phyloP scores from a whole-genome alignment of 2,329 filamentous ascomycete genomes.

The Epicoccum sorghinum region DNA sequence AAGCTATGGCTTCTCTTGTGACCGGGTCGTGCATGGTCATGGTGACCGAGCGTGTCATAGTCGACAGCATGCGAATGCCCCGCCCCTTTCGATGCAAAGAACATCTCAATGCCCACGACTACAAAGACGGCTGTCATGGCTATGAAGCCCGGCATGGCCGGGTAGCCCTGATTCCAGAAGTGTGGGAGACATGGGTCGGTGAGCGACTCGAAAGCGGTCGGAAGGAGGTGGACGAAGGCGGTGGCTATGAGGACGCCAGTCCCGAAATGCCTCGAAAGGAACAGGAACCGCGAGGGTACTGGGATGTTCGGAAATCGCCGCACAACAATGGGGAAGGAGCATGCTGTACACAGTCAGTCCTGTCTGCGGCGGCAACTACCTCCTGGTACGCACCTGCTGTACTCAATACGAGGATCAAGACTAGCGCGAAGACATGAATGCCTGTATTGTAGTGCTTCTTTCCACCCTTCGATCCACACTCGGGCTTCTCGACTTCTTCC shows the following conservation, averaged over 20 bases:
- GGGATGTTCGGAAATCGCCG: constrained; percentile 47
- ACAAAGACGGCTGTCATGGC: constrained; percentile 55
- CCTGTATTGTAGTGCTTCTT: constrained; percentile 61
- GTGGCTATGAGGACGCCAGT: constrained; percentile 51
- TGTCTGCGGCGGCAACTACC: background rate
- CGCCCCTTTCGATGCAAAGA: constrained; percentile 75
- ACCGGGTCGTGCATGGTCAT: constrained; percentile 24
- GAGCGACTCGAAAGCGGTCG: constrained; percentile 49
- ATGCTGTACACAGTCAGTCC: constrained; percentile 39
- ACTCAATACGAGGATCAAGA: constrained; percentile 62
- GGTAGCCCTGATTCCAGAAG: constrained; percentile 49
- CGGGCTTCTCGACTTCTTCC: constrained; percentile 48
- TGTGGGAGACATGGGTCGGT: constrained; percentile 48
- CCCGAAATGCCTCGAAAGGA: constrained; percentile 49
- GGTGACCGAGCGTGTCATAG: constrained; percentile 53
- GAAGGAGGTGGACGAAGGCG: constrained; percentile 50
- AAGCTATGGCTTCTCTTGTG: constrained; percentile 44
- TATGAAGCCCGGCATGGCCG: constrained; percentile 48
- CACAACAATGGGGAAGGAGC: constrained; percentile 49
- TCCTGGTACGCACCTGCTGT: constrained; percentile 52
- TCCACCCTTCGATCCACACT: constrained; percentile 58
- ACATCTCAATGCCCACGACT: constrained; percentile 87
- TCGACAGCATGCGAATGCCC: constrained; percentile 63
- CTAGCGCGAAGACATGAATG: constrained; percentile 63
- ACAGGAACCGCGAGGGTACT: constrained; percentile 49